Conservation (phyloP, 202 grass and related monocot species). For the Miscanthus sacchariflorus region DNA sequence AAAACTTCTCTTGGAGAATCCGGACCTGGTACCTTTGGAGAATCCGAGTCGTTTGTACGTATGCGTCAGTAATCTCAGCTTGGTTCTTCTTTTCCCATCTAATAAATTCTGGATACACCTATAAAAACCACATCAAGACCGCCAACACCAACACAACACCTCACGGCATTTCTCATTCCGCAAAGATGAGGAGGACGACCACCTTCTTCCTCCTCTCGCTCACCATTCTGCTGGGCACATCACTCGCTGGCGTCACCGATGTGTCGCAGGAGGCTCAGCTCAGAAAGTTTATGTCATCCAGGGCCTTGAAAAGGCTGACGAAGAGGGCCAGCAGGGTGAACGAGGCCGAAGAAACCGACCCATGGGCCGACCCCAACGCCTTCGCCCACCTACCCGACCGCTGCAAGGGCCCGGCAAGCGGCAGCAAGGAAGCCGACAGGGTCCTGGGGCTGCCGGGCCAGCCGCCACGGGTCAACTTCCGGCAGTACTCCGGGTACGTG, state of each 20-base stretch:
- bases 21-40: background rate
- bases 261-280: conserved; percentile 52
- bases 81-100: background rate
- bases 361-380: conserved; percentile 25
- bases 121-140: background rate
- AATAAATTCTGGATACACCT: background rate
- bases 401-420: background rate
- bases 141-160: background rate
- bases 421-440: conserved; percentile 52
- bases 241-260: background rate
- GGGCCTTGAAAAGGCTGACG: background rate
- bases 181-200: conserved; percentile 20
- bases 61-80: background rate
- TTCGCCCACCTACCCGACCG: background rate
- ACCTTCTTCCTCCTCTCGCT: background rate
- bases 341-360: background rate
- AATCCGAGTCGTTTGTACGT: background rate
- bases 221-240: background rate
- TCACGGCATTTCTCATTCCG: background rate
- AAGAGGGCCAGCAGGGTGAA: background rate
- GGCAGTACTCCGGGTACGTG: conserved; percentile 68
- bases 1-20: conserved; percentile 2
- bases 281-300: conserved; percentile 42
- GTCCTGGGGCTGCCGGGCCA: conserved; percentile 57
- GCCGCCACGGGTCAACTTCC: conserved; percentile 55